Evolutionary conservation across 352 stramenopile species (phyloP).

Genomic region (Achlya hypogyna): DNA sequence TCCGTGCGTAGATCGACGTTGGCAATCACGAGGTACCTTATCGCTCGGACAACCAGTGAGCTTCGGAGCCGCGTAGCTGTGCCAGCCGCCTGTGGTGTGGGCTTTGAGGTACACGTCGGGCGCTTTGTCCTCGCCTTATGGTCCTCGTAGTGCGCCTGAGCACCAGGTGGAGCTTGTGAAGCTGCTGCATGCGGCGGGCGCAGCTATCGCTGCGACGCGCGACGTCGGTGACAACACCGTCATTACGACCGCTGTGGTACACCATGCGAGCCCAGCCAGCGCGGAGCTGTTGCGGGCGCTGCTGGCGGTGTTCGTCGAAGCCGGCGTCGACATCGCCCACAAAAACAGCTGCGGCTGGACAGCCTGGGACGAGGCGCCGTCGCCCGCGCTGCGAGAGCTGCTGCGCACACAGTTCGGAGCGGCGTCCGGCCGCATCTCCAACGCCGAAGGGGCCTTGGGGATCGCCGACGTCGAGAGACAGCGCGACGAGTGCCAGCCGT

Average conservation of each 20-base stretch:
- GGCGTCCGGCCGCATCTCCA: slow-evolving; percentile 31
- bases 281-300: slow-evolving; percentile 24
- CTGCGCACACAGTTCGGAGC: slow-evolving; percentile 32
- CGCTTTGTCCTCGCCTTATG: not conserved
- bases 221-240: slow-evolving; percentile 71
- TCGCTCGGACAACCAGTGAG: slow-evolving; percentile 26
- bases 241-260: slow-evolving; percentile 39
- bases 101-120: not conserved
- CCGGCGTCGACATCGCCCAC: slow-evolving; percentile 50
- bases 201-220: slow-evolving; percentile 31
- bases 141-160: not conserved
- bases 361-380: slow-evolving; percentile 43
- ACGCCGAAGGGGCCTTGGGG: slow-evolving; percentile 37
- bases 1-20: not conserved
- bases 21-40: not conserved
- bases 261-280: slow-evolving; percentile 23
- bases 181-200: slow-evolving; percentile 30
- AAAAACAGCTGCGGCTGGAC: slow-evolving; percentile 63
- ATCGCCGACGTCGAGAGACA: slow-evolving; percentile 6
- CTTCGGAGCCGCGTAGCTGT: slow-evolving; percentile 25
- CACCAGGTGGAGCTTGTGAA: slow-evolving; percentile 41
- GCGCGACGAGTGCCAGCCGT: slow-evolving; percentile 10
- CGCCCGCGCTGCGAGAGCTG: slow-evolving; percentile 32
- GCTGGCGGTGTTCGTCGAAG: slow-evolving; percentile 24
- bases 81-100: slow-evolving; percentile 1